Conservation (phyloP, 129 eudicot species). For the Flaveria bidentis region DNA sequence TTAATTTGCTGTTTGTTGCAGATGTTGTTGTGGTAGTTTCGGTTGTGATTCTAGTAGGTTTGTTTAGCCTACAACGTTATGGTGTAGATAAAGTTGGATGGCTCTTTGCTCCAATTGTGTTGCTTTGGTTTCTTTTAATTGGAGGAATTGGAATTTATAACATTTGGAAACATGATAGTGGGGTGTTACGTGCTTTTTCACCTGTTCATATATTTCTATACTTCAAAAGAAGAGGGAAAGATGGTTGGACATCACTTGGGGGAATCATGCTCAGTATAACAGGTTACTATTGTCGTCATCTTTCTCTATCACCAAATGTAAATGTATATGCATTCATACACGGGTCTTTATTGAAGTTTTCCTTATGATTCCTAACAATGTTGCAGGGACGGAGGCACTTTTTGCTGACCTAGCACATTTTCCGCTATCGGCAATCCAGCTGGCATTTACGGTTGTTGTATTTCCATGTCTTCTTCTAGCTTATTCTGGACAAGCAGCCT, state of each 20-base stretch:
- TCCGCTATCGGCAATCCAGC: slow-evolving; percentile 87
- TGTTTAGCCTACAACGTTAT: slow-evolving; percentile 80
- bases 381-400: slow-evolving; percentile 95
- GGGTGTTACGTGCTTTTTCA: slow-evolving; percentile 72
- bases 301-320: neutral
- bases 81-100: slow-evolving; percentile 90
- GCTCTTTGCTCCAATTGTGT: slow-evolving; percentile 82
- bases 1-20: slow-evolving; percentile 38
- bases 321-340: neutral
- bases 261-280: slow-evolving; percentile 92
- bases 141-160: slow-evolving; percentile 79
- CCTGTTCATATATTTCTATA: slow-evolving; percentile 69
- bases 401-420: slow-evolving; percentile 97
- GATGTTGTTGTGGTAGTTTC: slow-evolving; percentile 87
- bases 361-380: slow-evolving; percentile 18
- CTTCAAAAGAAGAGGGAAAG: slow-evolving; percentile 58
- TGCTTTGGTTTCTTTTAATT: slow-evolving; percentile 81
- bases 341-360: neutral
- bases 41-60: slow-evolving; percentile 62
- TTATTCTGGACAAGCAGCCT: slow-evolving; percentile 96
- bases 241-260: slow-evolving; percentile 81
- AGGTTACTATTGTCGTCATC: slow-evolving; percentile 39
- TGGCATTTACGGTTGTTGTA: slow-evolving; percentile 82
- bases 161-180: slow-evolving; percentile 57
- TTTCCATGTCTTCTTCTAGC: slow-evolving; percentile 97